These are phyloP conservation scores for Tylopilus microsporus DNA, from an alignment of 1,284 basidiomycete species.

Conservation along the genomic window DNA sequence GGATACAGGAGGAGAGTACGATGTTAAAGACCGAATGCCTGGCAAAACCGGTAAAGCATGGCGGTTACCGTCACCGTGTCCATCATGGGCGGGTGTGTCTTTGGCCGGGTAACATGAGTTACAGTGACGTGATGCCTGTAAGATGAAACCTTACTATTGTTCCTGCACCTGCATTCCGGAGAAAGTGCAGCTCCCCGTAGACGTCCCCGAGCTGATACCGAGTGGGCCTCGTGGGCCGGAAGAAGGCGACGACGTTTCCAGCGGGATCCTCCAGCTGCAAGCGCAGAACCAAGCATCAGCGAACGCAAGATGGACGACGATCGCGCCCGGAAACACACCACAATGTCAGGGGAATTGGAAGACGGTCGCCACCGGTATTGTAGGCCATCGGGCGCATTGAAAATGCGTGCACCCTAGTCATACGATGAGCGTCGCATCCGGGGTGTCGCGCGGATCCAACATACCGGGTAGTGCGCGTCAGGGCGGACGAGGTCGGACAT, in stretches of 20 bases:
- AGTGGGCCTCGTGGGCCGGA: slow-evolving; percentile 66
- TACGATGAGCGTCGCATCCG: slow-evolving; percentile 16
- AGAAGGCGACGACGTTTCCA: slow-evolving; percentile 67
- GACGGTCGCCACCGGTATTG: slow-evolving; percentile 72
- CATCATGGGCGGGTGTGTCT: slow-evolving; percentile 85
- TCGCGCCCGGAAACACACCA: slow-evolving; percentile 44
- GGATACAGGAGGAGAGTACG: slow-evolving; percentile 19
- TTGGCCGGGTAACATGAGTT: slow-evolving; percentile 23
- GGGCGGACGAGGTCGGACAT: slow-evolving; percentile 74
- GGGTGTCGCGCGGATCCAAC: slow-evolving; percentile 20
- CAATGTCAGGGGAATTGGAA: slow-evolving; percentile 50
- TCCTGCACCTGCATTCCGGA: slow-evolving; percentile 69
- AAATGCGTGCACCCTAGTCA: slow-evolving; percentile 57
- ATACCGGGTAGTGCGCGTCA: slow-evolving; percentile 55
- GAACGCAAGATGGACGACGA: slow-evolving; percentile 16
- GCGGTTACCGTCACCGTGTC: slow-evolving; percentile 76
- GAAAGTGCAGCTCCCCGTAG: slow-evolving; percentile 75
- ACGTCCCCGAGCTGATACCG: slow-evolving; percentile 80
- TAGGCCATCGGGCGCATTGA: slow-evolving; percentile 76
- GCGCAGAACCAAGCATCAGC: slow-evolving; percentile 9
- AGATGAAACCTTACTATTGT: slow-evolving; percentile 55
- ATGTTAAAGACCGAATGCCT: slow-evolving; percentile 59
- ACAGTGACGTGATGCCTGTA: slow-evolving; percentile 14
- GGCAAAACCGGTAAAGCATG: slow-evolving; percentile 77
- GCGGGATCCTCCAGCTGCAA: slow-evolving; percentile 65